Base-by-base conservation (phyloP, 2,329 filamentous ascomycete species). In the Phaeosphaeria sp. region DNA sequence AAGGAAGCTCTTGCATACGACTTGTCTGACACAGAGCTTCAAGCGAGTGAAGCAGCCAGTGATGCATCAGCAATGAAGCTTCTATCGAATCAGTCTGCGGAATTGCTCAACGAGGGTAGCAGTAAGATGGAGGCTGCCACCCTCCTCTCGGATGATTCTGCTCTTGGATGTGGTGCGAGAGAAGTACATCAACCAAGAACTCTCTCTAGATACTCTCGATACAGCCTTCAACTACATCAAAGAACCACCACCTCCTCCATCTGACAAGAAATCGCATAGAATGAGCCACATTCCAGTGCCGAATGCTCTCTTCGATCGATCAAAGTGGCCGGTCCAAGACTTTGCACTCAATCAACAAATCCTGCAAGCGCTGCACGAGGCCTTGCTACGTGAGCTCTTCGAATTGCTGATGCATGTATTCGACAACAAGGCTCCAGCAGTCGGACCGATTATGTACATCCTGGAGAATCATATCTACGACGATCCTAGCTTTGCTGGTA, bases 341-440 rank as follows among this genome's bases (percentile, higher is more conserved):
- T 77, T 78, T 55, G 73, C 78, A 13, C 75, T 84, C 23, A 95
- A 96, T 79, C 90, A 91, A 67, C 88, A 91, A 62, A 86, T 90
- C 17, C 82, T 99, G 6, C 84, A 85, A 36, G 86, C 84, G 27
- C 79, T 98, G 41, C 88, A 98, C 69, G 93, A 97, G 68, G 87
- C 89, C 10, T 81, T 98, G 23, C 82, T 97, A 47, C 88, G 93
- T 53, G 94, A 98, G 71, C 84, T 99, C 18, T 97, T 92, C 76
- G 89, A 93, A 63, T 83, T 90, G n/a, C 85, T 97, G 76, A 89
- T 94, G 80, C 88, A 90, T 65, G 94, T 92, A 67, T 99, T 94
- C 77, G 93, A 97, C 62, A 79, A 85, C n/a, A 97, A 97, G 70
- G 88, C 92, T 11, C 92, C 92, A 5, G 87, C 89, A 41, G 88